Base-by-base conservation (phyloP, 2,329 filamentous ascomycete genomes). In the Fusarium armeniacum region DNA sequence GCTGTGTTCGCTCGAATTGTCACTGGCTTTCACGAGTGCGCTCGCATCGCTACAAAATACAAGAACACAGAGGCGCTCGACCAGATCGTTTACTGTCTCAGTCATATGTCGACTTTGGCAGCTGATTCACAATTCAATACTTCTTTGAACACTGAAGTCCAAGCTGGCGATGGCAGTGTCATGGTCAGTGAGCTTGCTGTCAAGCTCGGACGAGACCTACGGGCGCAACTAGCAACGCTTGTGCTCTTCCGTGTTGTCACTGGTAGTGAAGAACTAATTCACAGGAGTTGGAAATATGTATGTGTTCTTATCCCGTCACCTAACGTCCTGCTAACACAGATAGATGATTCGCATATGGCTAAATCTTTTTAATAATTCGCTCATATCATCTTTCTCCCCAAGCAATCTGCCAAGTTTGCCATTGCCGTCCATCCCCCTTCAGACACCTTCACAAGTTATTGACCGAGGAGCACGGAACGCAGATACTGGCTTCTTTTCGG, bases 151-250 rank as follows among this genome's bases (percentile, higher is more conserved):
- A 98, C 97, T 0, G 96, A 98, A 79, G 93, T 99, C 4, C 94
- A 98, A 78, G 93, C 91, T 15, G 93, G 92, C 3, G 92, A 96
- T 70, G 94, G 92, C 79, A 96, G 91, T 75, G 93, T 99, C 59
- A 99, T 99, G 96, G 97, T 99, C 72, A 98, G 95, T 78, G 95
- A 98, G 83, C 89, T 98, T 68, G 95, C 97, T 46, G 96, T 99
- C 64, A 94, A 97, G 77, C 93, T 99, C 76, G 96, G 96, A 41
- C 87, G 95, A 71, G 93, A 99, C 78, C 95, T 97, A 80, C 91
- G 94, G 76, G 95, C 95, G 38, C 95, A 99, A 78, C 84, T 99
- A 57, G 95, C 96, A 9, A 97, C 93, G 10, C 89, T 98, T 54
- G 93, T 99, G n/a, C 84, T 99, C 30, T 99, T 99, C 85, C 89